Conservation (phyloP, 306 rosid genomes). For the Mimosa pudica region DNA sequence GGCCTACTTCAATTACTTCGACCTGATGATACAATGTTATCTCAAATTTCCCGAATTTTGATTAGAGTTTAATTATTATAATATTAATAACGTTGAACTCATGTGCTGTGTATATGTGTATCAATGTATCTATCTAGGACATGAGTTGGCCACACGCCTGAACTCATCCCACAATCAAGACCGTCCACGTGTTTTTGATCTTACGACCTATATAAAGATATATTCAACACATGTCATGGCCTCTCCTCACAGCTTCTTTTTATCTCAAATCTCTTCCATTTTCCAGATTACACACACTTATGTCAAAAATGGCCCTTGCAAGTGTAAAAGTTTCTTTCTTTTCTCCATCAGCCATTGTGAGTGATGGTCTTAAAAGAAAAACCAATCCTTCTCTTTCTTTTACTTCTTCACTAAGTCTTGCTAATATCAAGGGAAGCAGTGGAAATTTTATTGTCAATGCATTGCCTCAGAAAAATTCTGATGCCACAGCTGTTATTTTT, state of each 20-base stretch:
- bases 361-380: slow-evolving; percentile 14
- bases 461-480: slow-evolving; percentile 1
- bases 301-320: slow-evolving; percentile 43
- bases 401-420: not conserved
- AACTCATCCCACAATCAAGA: not conserved
- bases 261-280: not conserved
- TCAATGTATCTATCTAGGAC: slow-evolving; percentile 31
- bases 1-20: no score
- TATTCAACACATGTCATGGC: not conserved
- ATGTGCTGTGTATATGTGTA: no score
- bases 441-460: slow-evolving; percentile 37
- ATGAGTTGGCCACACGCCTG: slow-evolving; percentile 73
- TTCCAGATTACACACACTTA: not conserved
- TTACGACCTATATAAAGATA: slow-evolving; percentile 25
- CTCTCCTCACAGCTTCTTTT: no score
- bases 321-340: slow-evolving; percentile 32
- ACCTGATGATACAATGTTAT: no score
- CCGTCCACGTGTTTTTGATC: slow-evolving; percentile 35
- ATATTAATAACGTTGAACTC: no score
- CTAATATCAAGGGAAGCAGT: not conserved
- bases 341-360: slow-evolving; percentile 34
- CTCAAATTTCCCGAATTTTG: no score
- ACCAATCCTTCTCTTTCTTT: slow-evolving; percentile 1
- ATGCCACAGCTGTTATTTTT: slow-evolving; percentile 40
- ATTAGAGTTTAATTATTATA: no score